These are phyloP conservation scores for Wallacemonas sp. DNA, from an alignment of 208 protist species.

Conservation along the genomic window DNA sequence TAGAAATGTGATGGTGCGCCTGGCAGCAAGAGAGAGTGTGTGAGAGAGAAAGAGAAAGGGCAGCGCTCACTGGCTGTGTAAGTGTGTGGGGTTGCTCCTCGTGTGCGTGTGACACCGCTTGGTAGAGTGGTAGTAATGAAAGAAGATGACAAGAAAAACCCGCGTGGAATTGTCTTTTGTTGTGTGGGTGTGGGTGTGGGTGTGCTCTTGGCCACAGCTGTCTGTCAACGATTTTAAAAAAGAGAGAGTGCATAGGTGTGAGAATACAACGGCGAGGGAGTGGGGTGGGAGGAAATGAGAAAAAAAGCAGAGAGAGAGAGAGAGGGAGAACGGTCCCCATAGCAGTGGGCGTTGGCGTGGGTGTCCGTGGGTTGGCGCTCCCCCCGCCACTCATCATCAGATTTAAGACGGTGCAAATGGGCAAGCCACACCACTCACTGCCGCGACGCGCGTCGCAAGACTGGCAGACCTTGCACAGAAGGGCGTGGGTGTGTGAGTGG, in stretches of 20 bases:
- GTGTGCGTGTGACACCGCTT: neutral
- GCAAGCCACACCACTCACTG: no score
- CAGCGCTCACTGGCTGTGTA: neutral
- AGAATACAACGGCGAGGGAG: no score
- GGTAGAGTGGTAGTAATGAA: constrained; percentile 12
- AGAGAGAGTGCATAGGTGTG: neutral
- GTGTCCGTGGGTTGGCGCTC: no score
- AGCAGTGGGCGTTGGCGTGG: no score
- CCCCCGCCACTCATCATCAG: neutral
- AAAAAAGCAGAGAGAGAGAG: neutral
- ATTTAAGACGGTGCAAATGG: no score
- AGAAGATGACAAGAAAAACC: constrained; percentile 12
- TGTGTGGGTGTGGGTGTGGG: neutral
- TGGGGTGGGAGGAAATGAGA: neutral
- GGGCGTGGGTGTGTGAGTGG: no score
- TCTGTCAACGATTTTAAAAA: no score
- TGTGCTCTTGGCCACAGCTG: no score
- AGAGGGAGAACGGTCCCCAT: neutral
- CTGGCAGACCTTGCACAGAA: no score
- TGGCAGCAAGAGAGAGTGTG: neutral
- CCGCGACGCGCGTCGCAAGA: no score
- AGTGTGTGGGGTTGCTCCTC: neutral
- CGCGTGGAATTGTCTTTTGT: neutral
- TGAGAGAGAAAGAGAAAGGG: neutral
- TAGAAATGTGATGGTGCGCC: neutral